Evolutionary conservation across 1,139 yeast species (phyloP), one percentile per base, ranked within the genome.

Genomic region (Sugiyamaella xylanicola): DNA sequence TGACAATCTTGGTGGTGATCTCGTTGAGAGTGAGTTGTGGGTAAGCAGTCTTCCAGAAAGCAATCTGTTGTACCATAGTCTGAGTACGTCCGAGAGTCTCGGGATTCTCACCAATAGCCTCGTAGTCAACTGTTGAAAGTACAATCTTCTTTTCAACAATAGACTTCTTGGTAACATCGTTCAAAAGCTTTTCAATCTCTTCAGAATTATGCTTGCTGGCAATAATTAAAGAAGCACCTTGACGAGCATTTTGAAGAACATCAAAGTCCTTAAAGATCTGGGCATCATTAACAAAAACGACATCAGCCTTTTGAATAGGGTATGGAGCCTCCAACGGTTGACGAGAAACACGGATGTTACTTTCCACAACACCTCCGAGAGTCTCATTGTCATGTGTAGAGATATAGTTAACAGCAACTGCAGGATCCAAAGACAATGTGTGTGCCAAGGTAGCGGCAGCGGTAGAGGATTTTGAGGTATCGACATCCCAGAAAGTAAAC

Each of bases 31-130:
- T 78, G 49, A 85, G 78, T 54, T 80, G 79, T 7, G 91, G 89
- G 59, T 79, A 81, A 4, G 88, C 81, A 42, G 80, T 75, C 62
- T 81, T 80, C 96, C 96, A 90, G 76, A 89, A 86, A 1, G 85
- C 89, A 53, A 86, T 81, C 73, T 90, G 97, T 56, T 83, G 75
- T 56, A 90, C 88, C 71, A 90, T 85, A 45, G 84, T 81, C 40
- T 80, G 79, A 1, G 95, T 85, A 68, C 91, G 84, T 17, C 95
- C 96, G 64, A 83, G 81, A 42, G 95, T 86, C 55, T 85, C 85
- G 56, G 83, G 61, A 50, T 64, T 63, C n/a, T 65, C 69, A 5
- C 68, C 68, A 54, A 68, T 62, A 29, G 60, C 60, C 16, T 64
- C 65, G 43, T 61, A 58, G 48, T 68, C 71, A 27, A 68, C 56